Percentiles rank a stretch among this genome's conserved stretches.
phyloP scores from a whole-genome alignment of 163 green algal species.

The Prototheca wickerhamii region DNA sequence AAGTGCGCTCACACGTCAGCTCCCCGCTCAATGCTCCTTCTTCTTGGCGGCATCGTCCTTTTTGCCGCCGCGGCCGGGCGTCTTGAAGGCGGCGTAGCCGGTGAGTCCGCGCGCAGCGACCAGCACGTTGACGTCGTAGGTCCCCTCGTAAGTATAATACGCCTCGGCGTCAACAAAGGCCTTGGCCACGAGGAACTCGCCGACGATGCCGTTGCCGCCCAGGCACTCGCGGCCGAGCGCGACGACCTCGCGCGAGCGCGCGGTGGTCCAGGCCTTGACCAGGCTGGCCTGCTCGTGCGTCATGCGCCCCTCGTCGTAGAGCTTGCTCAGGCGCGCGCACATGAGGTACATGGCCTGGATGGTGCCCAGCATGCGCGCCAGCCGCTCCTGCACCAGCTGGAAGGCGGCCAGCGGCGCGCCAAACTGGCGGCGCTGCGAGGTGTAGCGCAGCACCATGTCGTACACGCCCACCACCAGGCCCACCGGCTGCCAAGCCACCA shows the following conservation, averaged over 20 bases:
- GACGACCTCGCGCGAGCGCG: slow-evolving; percentile 67
- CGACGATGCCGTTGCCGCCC: slow-evolving; percentile 85
- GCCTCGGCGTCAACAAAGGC: slow-evolving; percentile 76
- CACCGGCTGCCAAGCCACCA: slow-evolving; percentile 94
- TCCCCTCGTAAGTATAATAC: slow-evolving; percentile 90
- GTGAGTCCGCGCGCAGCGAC: slow-evolving; percentile 82
- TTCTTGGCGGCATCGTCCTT: too few species aligned
- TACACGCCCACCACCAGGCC: slow-evolving; percentile 55
- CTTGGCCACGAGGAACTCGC: slow-evolving; percentile 69
- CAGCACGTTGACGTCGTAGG: slow-evolving; percentile 88
- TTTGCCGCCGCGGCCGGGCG: slow-evolving; percentile 16
- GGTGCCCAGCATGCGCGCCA: slow-evolving; percentile 77
- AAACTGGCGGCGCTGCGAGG: slow-evolving; percentile 81
- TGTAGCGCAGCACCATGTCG: slow-evolving; percentile 58
- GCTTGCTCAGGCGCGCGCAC: slow-evolving; percentile 65
- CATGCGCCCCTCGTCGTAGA: slow-evolving; percentile 77
- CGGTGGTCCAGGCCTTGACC: slow-evolving; percentile 85
- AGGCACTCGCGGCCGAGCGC: slow-evolving; percentile 81
- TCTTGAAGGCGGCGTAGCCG: slow-evolving; percentile 70
- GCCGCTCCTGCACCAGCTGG: slow-evolving; percentile 79
- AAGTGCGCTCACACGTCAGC: too few species aligned
- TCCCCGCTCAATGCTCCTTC: neutral
- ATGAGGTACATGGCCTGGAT: slow-evolving; percentile 84
- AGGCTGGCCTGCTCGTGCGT: slow-evolving; percentile 68
- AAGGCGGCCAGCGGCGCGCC: slow-evolving; percentile 68